These are phyloP conservation scores for Boletus rubescentipes DNA, from an alignment of 768 basidiomycete genomes.

Conservation along the genomic window DNA sequence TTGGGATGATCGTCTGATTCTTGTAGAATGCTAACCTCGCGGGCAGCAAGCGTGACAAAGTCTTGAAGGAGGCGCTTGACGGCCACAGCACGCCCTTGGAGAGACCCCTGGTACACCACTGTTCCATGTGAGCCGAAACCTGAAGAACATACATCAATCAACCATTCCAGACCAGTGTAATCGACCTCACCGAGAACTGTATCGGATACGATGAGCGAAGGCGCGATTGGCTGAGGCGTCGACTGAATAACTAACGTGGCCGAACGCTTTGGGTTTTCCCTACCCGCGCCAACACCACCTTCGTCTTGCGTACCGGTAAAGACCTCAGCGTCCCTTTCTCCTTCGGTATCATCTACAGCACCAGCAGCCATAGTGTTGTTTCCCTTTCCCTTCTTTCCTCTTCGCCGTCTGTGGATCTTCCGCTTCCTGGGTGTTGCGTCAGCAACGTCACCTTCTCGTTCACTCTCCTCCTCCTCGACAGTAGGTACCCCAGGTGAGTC, in stretches of 20 bases:
- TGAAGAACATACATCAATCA: slow-evolving; percentile 31
- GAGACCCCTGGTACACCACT: slow-evolving; percentile 88
- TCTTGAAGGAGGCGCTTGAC: slow-evolving; percentile 95
- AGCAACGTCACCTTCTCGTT: slow-evolving; percentile 46
- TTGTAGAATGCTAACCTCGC: slow-evolving; percentile 92
- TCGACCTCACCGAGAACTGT: slow-evolving; percentile 63
- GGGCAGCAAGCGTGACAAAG: slow-evolving; percentile 90
- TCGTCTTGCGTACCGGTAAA: slow-evolving; percentile 36
- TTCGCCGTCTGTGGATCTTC: slow-evolving; percentile 38
- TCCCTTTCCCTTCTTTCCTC: slow-evolving; percentile 56
- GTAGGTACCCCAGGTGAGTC: slow-evolving; percentile 10
- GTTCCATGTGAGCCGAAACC: slow-evolving; percentile 97
- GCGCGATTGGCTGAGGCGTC: slow-evolving; percentile 21
- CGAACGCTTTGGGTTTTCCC: slow-evolving; percentile 18
- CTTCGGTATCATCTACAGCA: slow-evolving; percentile 23
- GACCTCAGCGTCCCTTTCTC: slow-evolving; percentile 26
- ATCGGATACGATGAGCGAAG: slow-evolving; percentile 72
- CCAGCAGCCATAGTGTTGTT: slow-evolving; percentile 9
- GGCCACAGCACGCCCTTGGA: slow-evolving; percentile 98
- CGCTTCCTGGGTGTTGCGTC: slow-evolving; percentile 45
- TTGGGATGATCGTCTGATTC: slow-evolving; percentile 98
- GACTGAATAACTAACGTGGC: slow-evolving; percentile 26
- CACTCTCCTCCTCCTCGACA: slow-evolving; percentile 55
- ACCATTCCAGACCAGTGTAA: neutral
- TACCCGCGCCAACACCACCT: slow-evolving; percentile 23